Evolutionary conservation across 805 yeast genomes (phyloP).

Genomic region (Teunomyces panamensis): DNA sequence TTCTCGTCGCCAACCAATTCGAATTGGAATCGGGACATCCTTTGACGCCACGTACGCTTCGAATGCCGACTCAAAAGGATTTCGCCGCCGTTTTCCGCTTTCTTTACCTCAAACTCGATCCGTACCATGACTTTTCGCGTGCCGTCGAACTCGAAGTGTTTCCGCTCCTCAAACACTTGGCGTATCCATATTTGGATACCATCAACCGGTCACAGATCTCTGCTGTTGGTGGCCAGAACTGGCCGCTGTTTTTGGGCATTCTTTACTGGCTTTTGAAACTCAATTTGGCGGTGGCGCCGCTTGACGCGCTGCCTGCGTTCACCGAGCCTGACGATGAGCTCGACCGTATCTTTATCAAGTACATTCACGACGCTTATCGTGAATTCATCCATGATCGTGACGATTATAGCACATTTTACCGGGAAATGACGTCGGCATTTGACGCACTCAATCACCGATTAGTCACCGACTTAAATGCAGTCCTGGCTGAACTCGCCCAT

Average conservation of each 20-base stretch:
- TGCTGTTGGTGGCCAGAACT: constrained; percentile 87
- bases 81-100: constrained; percentile 77
- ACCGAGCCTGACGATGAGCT: constrained; percentile 43
- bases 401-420: constrained; percentile 52
- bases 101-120: constrained; percentile 74
- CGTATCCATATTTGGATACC: constrained; percentile 77
- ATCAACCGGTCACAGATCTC: constrained; percentile 82
- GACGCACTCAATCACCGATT: constrained; percentile 49
- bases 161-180: constrained; percentile 57
- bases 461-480: constrained; percentile 40
- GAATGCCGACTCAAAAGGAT: constrained; percentile 83
- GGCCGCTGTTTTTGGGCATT: constrained; percentile 83
- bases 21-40: constrained; percentile 74
- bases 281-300: constrained; percentile 32
- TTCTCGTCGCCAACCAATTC: constrained; percentile 59
- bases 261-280: constrained; percentile 75
- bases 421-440: constrained; percentile 57
- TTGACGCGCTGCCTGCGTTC: constrained; percentile 27
- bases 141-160: constrained; percentile 76
- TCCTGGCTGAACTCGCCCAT: constrained; percentile 39
- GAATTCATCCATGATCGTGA: constrained; percentile 64
- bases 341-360: constrained; percentile 54
- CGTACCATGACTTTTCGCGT: constrained; percentile 66
- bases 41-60: constrained; percentile 59
- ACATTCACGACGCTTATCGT: constrained; percentile 64